Percentiles rank a stretch among this genome's conserved stretches.
phyloP scores from a whole-genome alignment of 805 yeast genomes.

The Saturnispora diversa region DNA sequence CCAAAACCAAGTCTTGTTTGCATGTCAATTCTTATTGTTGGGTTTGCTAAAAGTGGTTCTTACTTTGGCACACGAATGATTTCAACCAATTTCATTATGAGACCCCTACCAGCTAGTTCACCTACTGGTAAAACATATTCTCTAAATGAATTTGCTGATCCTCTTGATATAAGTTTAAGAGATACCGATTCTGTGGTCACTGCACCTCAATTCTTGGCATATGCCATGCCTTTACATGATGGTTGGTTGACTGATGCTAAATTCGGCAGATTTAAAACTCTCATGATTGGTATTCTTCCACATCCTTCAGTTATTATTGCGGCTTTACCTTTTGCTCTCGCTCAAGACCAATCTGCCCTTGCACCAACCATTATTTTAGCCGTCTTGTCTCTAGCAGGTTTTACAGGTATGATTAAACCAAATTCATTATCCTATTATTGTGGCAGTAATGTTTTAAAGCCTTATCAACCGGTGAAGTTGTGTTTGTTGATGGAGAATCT shows the following conservation, averaged over 20 bases:
- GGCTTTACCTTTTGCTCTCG: conserved; percentile 38
- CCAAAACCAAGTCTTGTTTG: conserved; percentile 30
- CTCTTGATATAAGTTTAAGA: conserved; percentile 38
- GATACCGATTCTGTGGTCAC: conserved; percentile 41
- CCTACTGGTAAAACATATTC: conserved; percentile 35
- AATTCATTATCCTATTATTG: conserved; percentile 41
- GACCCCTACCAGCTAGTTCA: conserved; percentile 43
- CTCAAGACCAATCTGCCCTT: conserved; percentile 30
- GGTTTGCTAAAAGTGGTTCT: conserved; percentile 50
- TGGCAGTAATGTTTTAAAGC: conserved; percentile 59
- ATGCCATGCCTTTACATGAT: conserved; percentile 44
- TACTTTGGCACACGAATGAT: conserved; percentile 41
- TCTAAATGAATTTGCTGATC: conserved; percentile 36
- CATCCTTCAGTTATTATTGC: conserved; percentile 44
- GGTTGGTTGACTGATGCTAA: conserved; percentile 45
- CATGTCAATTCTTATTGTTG: conserved; percentile 41
- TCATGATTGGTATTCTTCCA: conserved; percentile 41
- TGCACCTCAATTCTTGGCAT: conserved; percentile 41
- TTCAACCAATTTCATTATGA: conserved; percentile 41
- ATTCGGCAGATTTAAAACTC: conserved; percentile 40
- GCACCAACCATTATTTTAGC: conserved; percentile 36
- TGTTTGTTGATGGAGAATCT: conserved; percentile 44
- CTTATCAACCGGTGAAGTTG: conserved; percentile 55
- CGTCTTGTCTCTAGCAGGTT: conserved; percentile 33
- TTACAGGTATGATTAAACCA: conserved; percentile 50